Base-by-base conservation (phyloP, 202 grass and related monocot genomes). In the Zizania palustris region DNA sequence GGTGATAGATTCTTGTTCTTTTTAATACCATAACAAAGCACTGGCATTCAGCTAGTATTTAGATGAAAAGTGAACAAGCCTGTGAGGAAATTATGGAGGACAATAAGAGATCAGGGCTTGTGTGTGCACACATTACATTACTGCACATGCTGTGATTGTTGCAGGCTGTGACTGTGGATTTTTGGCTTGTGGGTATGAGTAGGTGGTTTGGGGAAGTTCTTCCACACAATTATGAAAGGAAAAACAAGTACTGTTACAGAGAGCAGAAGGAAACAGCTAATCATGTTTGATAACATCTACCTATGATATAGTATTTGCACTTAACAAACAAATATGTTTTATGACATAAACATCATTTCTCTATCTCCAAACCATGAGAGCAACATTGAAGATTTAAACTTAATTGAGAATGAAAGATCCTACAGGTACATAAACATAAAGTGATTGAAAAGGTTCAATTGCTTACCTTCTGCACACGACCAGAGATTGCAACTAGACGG, bases 401-500 rank as follows among this genome's bases (percentile, higher is more conserved):
- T 18, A 22, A 70, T 16, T 2, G 11, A 64, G 14, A 70, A 55
- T 16, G 0, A 65, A 51, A 43, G 20, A 81, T 76, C 54, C 54
- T 62, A 54, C 7, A 13, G 62, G 21, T 48, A 73, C 9, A 64
- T 18, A 22, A 14, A 34, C 67, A 78, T 20, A 1, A 60, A 56
- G 6, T 64, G 34, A 82, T 64, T 40, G 10, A 80, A 80, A 10
- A 72, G 16, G 5, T 65, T 55, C 19, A 72, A 75, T 28, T 53
- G 70, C 73, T 43, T 79, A 95, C 96, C 91, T 98, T 98, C 81
- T 98, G 96, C 19, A 98, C 96, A 55, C 91, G 96, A 37, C 96
- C 96, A 68, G 91, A 95, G 65, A 98, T 90, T 51, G 87, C 91
- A 68, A 98, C 96, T 81, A 98, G 85, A 15, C 91, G 89, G 51